These are phyloP conservation scores for Saccharomycopsis amapae DNA, from an alignment of 805 yeast species.

Conservation along the genomic window DNA sequence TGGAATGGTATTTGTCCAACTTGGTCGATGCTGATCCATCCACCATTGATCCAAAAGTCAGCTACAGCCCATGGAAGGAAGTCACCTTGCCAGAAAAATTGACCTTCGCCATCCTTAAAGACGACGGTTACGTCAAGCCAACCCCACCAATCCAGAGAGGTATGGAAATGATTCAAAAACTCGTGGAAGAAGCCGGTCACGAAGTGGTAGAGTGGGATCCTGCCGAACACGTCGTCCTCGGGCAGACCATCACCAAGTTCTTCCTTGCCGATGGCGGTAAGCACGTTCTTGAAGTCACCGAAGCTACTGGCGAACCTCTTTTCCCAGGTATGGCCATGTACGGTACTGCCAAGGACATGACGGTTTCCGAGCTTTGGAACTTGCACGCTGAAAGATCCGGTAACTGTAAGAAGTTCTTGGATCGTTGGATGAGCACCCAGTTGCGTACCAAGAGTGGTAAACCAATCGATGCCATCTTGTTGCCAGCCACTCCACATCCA, in stretches of 20 bases:
- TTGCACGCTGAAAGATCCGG: conserved; percentile 33
- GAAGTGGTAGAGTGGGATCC: conserved; percentile 37
- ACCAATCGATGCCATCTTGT: conserved; percentile 41
- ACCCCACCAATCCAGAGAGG: conserved; percentile 51
- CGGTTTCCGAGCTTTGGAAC: conserved; percentile 29
- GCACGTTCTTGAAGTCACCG: conserved; percentile 27
- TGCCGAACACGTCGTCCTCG: conserved; percentile 26
- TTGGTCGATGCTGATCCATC: conserved; percentile 40
- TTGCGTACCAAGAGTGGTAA: conserved; percentile 31
- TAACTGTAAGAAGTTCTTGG: conserved; percentile 28
- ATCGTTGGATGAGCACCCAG: conserved; percentile 23
- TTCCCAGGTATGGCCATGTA: conserved; percentile 25
- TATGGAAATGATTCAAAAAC: conserved; percentile 28
- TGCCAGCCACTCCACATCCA: conserved; percentile 39
- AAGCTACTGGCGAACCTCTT: conserved; percentile 30
- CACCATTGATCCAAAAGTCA: conserved; percentile 40
- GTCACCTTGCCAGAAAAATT: conserved; percentile 28
- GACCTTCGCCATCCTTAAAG: conserved; percentile 40
- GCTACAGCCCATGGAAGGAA: conserved; percentile 46
- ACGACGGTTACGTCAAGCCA: conserved; percentile 43
- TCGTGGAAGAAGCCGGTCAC: conserved; percentile 34
- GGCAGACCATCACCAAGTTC: conserved; percentile 25
- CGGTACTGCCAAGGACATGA: conserved; percentile 26
- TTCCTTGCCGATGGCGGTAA: conserved; percentile 33
- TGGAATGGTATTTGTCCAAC: conserved; percentile 30